Base-by-base conservation (phyloP, 768 basidiomycete species). In the Boletus tomentosulus region DNA sequence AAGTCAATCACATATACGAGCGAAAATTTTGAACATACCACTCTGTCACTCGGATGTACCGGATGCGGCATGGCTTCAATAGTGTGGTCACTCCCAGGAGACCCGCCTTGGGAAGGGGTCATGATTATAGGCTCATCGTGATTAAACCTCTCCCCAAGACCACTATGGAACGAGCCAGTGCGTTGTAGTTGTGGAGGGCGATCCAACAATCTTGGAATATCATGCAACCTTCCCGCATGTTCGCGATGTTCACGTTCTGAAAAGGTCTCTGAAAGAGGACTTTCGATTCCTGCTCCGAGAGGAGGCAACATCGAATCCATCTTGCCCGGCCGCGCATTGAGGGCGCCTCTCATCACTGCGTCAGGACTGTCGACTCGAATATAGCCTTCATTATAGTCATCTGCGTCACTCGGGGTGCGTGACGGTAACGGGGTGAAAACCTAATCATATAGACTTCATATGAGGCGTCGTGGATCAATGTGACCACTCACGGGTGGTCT, bases 361-460 rank as follows among this genome's bases (percentile, higher is more conserved):
- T 69, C 56, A 6, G 68, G 68, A 37, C 51, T 69, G 39, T 70
- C 66, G 16, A 70, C 70, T 39, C 58, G 68, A 34, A 70, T 52
- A 50, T 61, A 70, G 25, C 65, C 68, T 39, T 70, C 68, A 46
- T 63, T 64, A n/a, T 59, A 65, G 11, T 70, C 68, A 10, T 69
- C 68, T 42, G 56, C 60, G 2, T 72, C 68, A n/a, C 60, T 72
- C 19, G 68, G 70, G 7, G 60, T 56, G 33, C 68, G 68, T 35
- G 68, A 70, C 24, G 70, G 68, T 24, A 70, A 46, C 24, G 68
- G 68, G 24, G 68, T 70, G 51, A 70, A 70, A 46, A 71, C 15
- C 68, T 70, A 34, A 45, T 42, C 30, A 54, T 27, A 35, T 19
- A 22, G n/a, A 22, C 27, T 24, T 37, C 6, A 33, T 44, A 46